Percentiles rank a stretch among this genome's conserved stretches.
phyloP scores from a whole-genome alignment of 1,284 basidiomycete species.

The Irpex rosettiformis region DNA sequence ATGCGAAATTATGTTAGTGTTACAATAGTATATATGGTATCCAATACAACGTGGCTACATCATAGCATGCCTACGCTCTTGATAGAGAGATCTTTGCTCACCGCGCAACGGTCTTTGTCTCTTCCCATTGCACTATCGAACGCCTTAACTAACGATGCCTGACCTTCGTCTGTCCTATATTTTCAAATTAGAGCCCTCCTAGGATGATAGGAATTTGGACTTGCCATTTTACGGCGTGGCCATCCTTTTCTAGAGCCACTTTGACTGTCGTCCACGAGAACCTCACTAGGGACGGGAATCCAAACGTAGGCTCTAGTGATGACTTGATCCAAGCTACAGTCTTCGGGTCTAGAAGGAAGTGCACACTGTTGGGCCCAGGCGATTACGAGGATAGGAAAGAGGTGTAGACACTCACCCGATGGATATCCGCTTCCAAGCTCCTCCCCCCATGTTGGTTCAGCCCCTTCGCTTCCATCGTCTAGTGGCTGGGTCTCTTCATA shows the following conservation, averaged over 20 bases:
- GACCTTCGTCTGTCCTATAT: conserved; percentile 75
- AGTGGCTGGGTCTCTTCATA: conserved; percentile 53
- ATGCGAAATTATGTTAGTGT: conserved; percentile 8
- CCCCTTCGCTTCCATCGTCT: conserved; percentile 19
- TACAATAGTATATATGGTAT: conserved; percentile 7
- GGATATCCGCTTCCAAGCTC: conserved; percentile 84
- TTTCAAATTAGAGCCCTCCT: background rate
- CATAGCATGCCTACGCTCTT: conserved; percentile 54
- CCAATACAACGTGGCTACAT: background rate
- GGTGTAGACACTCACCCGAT: conserved; percentile 51
- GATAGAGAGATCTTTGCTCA: conserved; percentile 71
- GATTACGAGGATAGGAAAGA: background rate
- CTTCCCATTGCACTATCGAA: conserved; percentile 66
- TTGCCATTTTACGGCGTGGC: conserved; percentile 77
- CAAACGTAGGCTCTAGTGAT: conserved; percentile 86
- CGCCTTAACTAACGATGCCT: conserved; percentile 69
- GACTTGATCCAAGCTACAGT: conserved; percentile 85
- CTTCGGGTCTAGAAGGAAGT: conserved; percentile 68
- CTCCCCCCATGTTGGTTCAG: conserved; percentile 33
- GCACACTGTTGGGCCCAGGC: conserved; percentile 6
- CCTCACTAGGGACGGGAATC: conserved; percentile 86
- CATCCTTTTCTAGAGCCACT: conserved; percentile 79
- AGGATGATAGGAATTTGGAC: conserved; percentile 18
- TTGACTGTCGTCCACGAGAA: conserved; percentile 98
- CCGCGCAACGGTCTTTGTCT: conserved; percentile 65